Conservation (phyloP, 805 yeast species). For the Kregervanrija fluxuum region DNA sequence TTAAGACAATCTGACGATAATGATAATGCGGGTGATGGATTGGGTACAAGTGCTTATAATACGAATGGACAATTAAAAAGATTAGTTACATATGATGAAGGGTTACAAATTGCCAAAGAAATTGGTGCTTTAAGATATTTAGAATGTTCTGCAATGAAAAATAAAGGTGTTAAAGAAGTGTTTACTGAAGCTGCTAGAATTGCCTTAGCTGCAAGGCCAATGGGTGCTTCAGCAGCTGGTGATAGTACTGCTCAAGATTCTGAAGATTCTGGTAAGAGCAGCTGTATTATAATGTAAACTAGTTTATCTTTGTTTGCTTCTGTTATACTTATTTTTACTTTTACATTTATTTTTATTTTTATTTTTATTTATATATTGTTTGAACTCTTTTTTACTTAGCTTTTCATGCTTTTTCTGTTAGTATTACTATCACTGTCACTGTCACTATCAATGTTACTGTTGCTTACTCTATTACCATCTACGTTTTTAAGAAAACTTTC, state of each 20-base stretch:
- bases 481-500: no score
- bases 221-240: slow-evolving; percentile 34
- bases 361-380: not conserved
- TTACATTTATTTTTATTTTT: not conserved
- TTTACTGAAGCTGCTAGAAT: slow-evolving; percentile 98
- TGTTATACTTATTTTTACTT: not conserved
- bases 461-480: no score
- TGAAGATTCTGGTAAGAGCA: slow-evolving; percentile 31
- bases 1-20: slow-evolving; percentile 54
- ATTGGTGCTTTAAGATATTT: slow-evolving; percentile 92
- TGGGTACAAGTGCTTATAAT: slow-evolving; percentile 19
- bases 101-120: slow-evolving; percentile 83
- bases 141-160: slow-evolving; percentile 94
- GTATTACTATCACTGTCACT: no score
- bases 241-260: slow-evolving; percentile 23
- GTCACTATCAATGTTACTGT: no score
- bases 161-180: slow-evolving; percentile 98
- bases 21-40: slow-evolving; percentile 21
- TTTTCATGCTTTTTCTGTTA: not conserved
- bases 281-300: slow-evolving; percentile 22
- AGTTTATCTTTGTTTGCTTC: not conserved
- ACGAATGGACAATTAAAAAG: slow-evolving; percentile 31
- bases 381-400: slow-evolving; percentile 1
- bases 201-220: slow-evolving; percentile 83
- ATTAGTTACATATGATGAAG: slow-evolving; percentile 85